phyloP scores from a whole-genome alignment of 805 yeast species.

The Sugiyamaella valdiviana region DNA sequence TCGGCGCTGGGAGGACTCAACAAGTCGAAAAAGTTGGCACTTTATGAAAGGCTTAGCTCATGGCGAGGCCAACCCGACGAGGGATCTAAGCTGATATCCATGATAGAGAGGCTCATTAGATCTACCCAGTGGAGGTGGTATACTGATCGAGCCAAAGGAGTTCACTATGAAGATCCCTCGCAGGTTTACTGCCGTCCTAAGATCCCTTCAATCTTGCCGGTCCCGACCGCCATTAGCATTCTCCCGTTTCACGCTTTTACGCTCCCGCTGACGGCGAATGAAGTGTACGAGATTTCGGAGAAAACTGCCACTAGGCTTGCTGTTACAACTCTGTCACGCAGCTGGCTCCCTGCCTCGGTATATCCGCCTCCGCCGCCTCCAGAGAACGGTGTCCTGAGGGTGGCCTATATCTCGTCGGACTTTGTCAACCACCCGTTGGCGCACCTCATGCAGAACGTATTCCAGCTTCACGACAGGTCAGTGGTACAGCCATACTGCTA shows the following conservation, averaged over 20 bases:
- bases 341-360: conserved; percentile 27
- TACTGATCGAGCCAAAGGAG: conserved; percentile 11
- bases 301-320: conserved; percentile 26
- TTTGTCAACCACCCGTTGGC: conserved; percentile 32
- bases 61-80: conserved; percentile 18
- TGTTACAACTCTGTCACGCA: conserved; percentile 20
- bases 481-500: conserved; percentile 26
- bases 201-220: conserved; percentile 22
- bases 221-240: conserved; percentile 28
- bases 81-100: conserved; percentile 23
- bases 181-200: conserved; percentile 20
- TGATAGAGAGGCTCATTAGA: conserved; percentile 24
- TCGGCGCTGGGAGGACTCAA: not conserved
- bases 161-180: not conserved
- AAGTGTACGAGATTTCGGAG: conserved; percentile 25
- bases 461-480: conserved; percentile 28
- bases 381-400: conserved; percentile 16
- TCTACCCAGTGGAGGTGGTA: conserved; percentile 25
- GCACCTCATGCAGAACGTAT: conserved; percentile 32
- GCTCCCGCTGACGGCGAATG: conserved; percentile 23
- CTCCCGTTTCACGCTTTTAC: conserved; percentile 33
- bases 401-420: conserved; percentile 32
- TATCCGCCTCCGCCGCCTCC: conserved; percentile 28
- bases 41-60: not conserved
- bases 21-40: not conserved